Evolutionary conservation across 2,329 filamentous ascomycete species (phyloP).

Genomic region (Phaeomoniella chlamydospora): DNA sequence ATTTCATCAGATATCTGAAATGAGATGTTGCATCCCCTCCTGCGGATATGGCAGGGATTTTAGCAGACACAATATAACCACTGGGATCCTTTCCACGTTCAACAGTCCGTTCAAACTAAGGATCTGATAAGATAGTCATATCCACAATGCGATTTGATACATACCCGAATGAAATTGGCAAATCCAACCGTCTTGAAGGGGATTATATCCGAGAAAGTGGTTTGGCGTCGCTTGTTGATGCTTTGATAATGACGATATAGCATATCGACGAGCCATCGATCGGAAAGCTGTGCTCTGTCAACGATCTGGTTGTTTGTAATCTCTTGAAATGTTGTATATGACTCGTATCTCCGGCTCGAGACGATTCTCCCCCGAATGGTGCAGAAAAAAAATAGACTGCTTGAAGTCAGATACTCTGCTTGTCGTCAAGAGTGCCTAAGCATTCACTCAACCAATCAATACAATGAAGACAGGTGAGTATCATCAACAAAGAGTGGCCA

Average conservation of each 20-base stretch:
- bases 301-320: background rate
- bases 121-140: background rate
- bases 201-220: background rate
- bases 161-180: conserved; percentile 1
- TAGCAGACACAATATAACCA: background rate
- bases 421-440: background rate
- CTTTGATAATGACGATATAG: background rate
- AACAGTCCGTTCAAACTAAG: conserved; percentile 1
- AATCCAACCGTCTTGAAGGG: conserved; percentile 1
- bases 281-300: background rate
- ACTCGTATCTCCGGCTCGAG: conserved; percentile 1
- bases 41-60: background rate
- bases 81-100: background rate
- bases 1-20: conserved; percentile 1
- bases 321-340: conserved; percentile 1
- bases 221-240: background rate
- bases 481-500: too few relatives aligned
- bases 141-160: background rate
- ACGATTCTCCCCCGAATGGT: background rate
- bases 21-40: background rate
- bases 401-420: background rate
- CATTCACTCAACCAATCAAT: too few relatives aligned
- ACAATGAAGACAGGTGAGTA: too few relatives aligned
- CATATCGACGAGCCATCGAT: background rate
- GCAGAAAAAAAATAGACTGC: background rate